Conservation (phyloP, 305 asterid species). For the Solanum hybrid region DNA sequence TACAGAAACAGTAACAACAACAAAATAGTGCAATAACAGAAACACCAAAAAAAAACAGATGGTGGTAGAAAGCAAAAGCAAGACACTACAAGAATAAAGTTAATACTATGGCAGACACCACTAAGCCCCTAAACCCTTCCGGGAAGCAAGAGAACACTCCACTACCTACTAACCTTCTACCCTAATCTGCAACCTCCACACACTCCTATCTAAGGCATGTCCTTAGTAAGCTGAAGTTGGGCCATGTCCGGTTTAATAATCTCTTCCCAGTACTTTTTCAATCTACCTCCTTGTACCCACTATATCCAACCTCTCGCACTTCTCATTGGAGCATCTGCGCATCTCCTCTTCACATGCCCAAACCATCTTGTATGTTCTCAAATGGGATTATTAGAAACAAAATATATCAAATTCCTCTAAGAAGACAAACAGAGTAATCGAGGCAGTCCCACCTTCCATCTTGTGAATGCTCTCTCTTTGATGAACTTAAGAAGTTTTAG, state of each 20-base stretch:
- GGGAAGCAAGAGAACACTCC: background rate
- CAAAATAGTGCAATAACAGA: background rate
- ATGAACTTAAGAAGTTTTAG: background rate
- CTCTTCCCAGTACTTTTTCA: background rate
- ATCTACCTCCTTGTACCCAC: background rate
- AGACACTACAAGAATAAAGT: background rate
- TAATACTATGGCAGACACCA: background rate
- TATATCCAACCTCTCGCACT: background rate
- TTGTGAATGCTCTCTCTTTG: background rate
- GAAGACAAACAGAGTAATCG: background rate
- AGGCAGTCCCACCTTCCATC: background rate
- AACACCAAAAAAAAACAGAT: background rate
- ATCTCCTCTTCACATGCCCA: background rate
- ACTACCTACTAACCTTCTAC: background rate
- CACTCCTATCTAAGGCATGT: background rate
- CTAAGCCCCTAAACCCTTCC: background rate
- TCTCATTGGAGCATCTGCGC: background rate
- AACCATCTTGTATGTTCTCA: background rate
- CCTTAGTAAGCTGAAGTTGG: background rate
- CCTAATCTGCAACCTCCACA: background rate
- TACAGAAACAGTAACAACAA: background rate
- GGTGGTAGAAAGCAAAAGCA: background rate
- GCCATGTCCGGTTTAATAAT: background rate
- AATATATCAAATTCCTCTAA: background rate
- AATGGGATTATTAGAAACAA: background rate